phyloP scores from a whole-genome alignment of 2,329 filamentous ascomycete genomes.

The Dothiorella sarmentorum region DNA sequence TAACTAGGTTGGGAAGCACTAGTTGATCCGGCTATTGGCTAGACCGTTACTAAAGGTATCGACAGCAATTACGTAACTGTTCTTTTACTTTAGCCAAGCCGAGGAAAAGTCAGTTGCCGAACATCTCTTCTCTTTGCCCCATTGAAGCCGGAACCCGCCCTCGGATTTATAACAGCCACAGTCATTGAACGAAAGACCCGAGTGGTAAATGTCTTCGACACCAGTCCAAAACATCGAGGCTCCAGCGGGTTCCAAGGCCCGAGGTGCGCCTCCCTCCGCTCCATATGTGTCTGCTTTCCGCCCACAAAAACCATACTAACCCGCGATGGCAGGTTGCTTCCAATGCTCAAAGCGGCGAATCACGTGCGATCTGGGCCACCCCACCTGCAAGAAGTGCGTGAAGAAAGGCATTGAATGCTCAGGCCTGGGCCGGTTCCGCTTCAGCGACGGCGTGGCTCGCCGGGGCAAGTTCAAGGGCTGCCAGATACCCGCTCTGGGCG shows the following conservation, averaged over 20 bases:
- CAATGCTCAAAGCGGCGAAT: conserved; percentile 40
- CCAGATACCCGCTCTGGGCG: conserved; percentile 20
- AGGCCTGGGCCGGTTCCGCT: conserved; percentile 38
- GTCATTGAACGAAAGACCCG: neutral
- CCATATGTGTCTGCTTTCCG: no score
- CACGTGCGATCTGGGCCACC: conserved; percentile 40
- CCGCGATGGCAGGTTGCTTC: conserved; percentile 33
- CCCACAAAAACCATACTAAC: no score
- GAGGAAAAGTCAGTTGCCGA: neutral
- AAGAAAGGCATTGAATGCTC: conserved; percentile 41
- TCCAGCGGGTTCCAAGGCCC: neutral
- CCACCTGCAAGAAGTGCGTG: conserved; percentile 39
- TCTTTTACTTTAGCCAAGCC: neutral
- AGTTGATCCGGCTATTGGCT: neutral
- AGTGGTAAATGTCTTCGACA: neutral
- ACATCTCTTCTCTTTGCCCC: neutral
- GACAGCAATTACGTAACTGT: neutral
- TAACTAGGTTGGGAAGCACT: no score
- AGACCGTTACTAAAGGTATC: neutral
- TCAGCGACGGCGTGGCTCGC: conserved; percentile 31
- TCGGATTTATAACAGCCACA: neutral
- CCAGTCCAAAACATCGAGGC: neutral
- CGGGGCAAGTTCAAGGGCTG: conserved; percentile 23
- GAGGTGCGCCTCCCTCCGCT: neutral
- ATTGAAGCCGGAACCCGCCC: no score